Conservation (phyloP, 2,329 filamentous ascomycete species). For the Pyricularia grisea region DNA sequence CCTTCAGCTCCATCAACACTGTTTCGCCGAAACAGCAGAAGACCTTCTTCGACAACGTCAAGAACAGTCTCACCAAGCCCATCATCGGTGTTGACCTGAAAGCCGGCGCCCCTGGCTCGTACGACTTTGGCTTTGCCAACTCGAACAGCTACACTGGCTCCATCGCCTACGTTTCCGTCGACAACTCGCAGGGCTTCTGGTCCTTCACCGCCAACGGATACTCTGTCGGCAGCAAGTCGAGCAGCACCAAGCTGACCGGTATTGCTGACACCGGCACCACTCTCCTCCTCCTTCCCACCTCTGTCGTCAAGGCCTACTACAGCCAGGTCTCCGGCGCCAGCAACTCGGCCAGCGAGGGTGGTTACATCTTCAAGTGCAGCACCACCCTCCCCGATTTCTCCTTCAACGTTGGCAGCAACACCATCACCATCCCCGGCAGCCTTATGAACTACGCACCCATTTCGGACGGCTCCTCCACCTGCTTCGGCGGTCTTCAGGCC, state of each 20-base stretch:
- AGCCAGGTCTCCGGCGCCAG: constrained; percentile 31
- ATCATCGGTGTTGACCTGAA: constrained; percentile 44
- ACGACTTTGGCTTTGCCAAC: constrained; percentile 25
- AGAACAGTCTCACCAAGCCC: constrained; percentile 21
- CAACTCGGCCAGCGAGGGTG: constrained; percentile 27
- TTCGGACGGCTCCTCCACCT: constrained; percentile 12
- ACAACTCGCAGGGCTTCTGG: constrained; percentile 26
- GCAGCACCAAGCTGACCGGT: constrained; percentile 21
- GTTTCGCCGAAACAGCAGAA: constrained; percentile 15
- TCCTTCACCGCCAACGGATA: constrained; percentile 23
- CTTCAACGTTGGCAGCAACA: constrained; percentile 34
- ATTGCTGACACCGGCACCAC: constrained; percentile 54
- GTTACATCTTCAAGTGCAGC: constrained; percentile 43
- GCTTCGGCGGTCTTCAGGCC: constrained; percentile 12
- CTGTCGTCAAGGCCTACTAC: constrained; percentile 43
- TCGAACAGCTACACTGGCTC: constrained; percentile 20
- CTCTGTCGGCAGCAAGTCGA: constrained; percentile 17
- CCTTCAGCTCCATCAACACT: constrained; percentile 20
- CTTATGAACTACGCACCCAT: constrained; percentile 39
- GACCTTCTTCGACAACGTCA: constrained; percentile 27
- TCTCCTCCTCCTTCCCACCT: constrained; percentile 39
- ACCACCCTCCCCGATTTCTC: constrained; percentile 36
- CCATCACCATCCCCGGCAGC: constrained; percentile 37
- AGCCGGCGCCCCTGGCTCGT: constrained; percentile 21
- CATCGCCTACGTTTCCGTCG: constrained; percentile 22